Conservation (phyloP, 2,329 filamentous ascomycete species). For the Phyllosticta capitalensis region DNA sequence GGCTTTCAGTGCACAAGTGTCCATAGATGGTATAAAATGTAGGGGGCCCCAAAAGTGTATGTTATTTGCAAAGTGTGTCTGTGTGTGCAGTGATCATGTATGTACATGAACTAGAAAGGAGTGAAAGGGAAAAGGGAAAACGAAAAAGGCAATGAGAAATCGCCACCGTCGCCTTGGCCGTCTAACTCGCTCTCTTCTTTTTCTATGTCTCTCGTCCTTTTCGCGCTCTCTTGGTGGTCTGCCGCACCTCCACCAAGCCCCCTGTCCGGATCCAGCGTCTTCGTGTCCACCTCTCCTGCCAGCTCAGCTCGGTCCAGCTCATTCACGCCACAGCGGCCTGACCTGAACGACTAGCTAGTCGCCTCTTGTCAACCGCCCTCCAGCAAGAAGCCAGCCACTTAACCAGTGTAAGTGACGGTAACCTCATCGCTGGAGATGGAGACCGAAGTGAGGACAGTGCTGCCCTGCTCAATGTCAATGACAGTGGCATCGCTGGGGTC, state of each 20-base stretch:
- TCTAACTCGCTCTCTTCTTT: not conserved
- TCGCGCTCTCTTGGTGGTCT: not conserved
- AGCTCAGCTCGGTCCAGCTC: not conserved
- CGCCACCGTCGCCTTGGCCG: not conserved
- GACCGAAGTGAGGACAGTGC: constrained; percentile 10
- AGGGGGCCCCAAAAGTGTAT: not conserved
- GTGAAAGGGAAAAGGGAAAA: not conserved
- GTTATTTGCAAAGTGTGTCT: not conserved
- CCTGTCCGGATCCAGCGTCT: no score
- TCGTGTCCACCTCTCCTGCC: no score
- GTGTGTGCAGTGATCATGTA: not conserved
- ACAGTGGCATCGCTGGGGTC: constrained; percentile 32
- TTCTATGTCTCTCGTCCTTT: not conserved
- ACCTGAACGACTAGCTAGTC: not conserved
- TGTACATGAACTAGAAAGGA: not conserved
- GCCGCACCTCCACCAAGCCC: no score
- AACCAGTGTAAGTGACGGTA: constrained; percentile 5
- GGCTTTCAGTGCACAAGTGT: no score
- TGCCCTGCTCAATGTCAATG: constrained; percentile 39
- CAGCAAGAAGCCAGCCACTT: not conserved
- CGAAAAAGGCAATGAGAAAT: not conserved
- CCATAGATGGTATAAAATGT: no score
- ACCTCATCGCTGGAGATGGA: constrained; percentile 1
- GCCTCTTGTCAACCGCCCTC: no score
- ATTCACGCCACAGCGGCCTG: not conserved